A percentile compares a stretch with the other conserved stretches of the same genome.
phyloP scores from a whole-genome alignment of 2,329 filamentous ascomycete species.

The Shiraia sp. region DNA sequence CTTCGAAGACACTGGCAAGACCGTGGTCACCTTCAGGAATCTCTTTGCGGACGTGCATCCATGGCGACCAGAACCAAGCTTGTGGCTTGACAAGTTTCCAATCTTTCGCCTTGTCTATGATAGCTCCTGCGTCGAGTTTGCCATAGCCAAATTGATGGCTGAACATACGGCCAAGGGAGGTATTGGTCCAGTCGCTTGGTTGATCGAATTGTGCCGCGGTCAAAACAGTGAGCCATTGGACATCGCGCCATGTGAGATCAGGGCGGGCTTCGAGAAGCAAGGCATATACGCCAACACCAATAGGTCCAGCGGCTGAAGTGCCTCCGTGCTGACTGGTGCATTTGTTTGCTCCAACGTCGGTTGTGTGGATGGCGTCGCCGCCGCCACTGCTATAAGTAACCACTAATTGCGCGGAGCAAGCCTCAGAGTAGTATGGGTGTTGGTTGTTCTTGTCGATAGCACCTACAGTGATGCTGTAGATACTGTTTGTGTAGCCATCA shows the following conservation, averaged over 20 bases:
- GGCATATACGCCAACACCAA: constrained; percentile 90
- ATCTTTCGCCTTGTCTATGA: constrained; percentile 82
- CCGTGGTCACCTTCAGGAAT: constrained; percentile 87
- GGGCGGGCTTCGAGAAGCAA: constrained; percentile 83
- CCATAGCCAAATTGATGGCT: constrained; percentile 96
- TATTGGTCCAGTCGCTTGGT: constrained; percentile 80
- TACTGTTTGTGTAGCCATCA: constrained; percentile 98
- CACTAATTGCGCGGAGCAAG: constrained; percentile 91
- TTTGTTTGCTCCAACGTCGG: constrained; percentile 81
- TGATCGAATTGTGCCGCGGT: constrained; percentile 81
- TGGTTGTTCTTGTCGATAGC: constrained; percentile 83
- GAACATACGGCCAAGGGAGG: constrained; percentile 79
- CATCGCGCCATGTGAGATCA: constrained; percentile 88
- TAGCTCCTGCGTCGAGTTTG: constrained; percentile 84
- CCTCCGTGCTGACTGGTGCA: constrained; percentile 87
- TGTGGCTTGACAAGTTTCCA: constrained; percentile 93
- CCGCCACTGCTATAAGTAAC: constrained; percentile 95
- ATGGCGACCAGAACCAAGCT: constrained; percentile 91
- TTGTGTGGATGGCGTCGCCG: constrained; percentile 90
- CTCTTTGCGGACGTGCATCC: constrained; percentile 83
- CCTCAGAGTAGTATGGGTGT: constrained; percentile 96
- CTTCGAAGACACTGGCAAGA: constrained; percentile 76
- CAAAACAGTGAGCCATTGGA: constrained; percentile 87
- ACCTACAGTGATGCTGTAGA: constrained; percentile 96
- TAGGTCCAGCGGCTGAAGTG: constrained; percentile 90